Conservation (phyloP, 1,139 yeast species). For the Protomyces inundatus region DNA sequence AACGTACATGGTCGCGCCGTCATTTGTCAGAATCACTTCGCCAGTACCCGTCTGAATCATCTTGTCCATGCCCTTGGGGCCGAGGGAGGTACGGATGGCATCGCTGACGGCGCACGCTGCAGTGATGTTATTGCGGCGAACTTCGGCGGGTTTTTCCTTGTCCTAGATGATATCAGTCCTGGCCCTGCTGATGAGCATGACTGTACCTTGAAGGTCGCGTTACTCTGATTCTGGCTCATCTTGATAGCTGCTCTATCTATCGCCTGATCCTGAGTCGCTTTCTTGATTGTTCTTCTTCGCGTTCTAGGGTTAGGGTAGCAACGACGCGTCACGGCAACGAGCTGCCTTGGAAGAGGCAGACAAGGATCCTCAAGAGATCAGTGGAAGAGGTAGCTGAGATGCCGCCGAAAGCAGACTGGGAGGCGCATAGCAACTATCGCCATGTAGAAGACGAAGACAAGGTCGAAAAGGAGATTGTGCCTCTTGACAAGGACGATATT, state of each 20-base stretch:
- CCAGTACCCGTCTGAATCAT: constrained; percentile 94
- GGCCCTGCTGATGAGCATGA: not conserved
- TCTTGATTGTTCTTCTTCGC: not conserved
- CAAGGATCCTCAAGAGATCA: not conserved
- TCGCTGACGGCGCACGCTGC: constrained; percentile 91
- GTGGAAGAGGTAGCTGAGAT: constrained; percentile 37
- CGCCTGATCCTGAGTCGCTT: no score
- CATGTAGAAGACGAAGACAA: constrained; percentile 36
- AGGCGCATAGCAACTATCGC: constrained; percentile 58
- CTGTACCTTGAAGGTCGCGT: constrained; percentile 17
- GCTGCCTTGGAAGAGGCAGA: not conserved
- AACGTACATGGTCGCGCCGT: constrained; percentile 79
- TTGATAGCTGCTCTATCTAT: no score
- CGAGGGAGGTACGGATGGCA: constrained; percentile 93
- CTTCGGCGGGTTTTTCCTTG: constrained; percentile 97
- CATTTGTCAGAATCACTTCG: constrained; percentile 90
- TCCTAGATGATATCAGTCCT: constrained; percentile 53
- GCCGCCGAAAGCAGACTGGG: constrained; percentile 96
- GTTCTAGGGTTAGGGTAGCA: not conserved
- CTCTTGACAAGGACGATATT: constrained; percentile 92
- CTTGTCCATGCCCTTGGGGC: constrained; percentile 99
- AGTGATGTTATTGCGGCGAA: constrained; percentile 81
- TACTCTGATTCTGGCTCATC: constrained; percentile 2
- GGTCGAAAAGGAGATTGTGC: constrained; percentile 71
- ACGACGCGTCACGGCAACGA: not conserved